Conservation (phyloP, 176 grass and related monocot species). For the Aegilops umbellulata region DNA sequence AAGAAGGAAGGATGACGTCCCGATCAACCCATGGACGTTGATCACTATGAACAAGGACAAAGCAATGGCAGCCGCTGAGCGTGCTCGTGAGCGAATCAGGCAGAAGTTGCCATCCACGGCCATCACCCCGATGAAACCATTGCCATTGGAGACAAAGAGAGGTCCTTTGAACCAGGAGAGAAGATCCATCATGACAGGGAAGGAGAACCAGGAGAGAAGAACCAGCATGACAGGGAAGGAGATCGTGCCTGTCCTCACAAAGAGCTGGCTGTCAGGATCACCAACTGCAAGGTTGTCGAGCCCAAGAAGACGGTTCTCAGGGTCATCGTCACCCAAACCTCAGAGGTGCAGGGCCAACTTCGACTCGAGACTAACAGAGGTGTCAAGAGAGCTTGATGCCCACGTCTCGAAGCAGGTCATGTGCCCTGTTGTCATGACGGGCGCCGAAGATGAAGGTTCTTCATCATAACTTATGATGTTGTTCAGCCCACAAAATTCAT, state of each 20-base stretch:
- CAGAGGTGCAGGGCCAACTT: slow-evolving; percentile 75
- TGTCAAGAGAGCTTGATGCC: slow-evolving; percentile 82
- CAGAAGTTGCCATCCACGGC: slow-evolving; percentile 39
- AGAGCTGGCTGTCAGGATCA: slow-evolving; percentile 62
- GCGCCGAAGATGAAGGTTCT: slow-evolving; percentile 55
- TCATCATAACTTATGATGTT: slow-evolving; percentile 25
- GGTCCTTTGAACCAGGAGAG: slow-evolving; percentile 62
- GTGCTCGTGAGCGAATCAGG: slow-evolving; percentile 67
- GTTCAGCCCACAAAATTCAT: neutral
- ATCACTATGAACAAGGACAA: slow-evolving; percentile 91
- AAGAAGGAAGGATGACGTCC: slow-evolving; percentile 54
- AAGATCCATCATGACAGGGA: slow-evolving; percentile 31
- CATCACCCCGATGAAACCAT: slow-evolving; percentile 61
- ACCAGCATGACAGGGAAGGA: slow-evolving; percentile 43
- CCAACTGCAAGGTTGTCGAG: slow-evolving; percentile 59
- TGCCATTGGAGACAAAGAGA: slow-evolving; percentile 78
- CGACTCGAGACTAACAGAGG: slow-evolving; percentile 64
- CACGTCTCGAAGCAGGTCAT: slow-evolving; percentile 85
- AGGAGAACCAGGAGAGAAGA: slow-evolving; percentile 27
- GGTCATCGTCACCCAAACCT: slow-evolving; percentile 60
- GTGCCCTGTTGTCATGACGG: slow-evolving; percentile 67
- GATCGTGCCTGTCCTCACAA: slow-evolving; percentile 52
- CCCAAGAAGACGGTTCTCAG: slow-evolving; percentile 74
- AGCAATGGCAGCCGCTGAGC: slow-evolving; percentile 74
- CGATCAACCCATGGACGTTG: slow-evolving; percentile 89